Base-by-base conservation (phyloP, 345 rosid species). In the Kandelia obovata region DNA sequence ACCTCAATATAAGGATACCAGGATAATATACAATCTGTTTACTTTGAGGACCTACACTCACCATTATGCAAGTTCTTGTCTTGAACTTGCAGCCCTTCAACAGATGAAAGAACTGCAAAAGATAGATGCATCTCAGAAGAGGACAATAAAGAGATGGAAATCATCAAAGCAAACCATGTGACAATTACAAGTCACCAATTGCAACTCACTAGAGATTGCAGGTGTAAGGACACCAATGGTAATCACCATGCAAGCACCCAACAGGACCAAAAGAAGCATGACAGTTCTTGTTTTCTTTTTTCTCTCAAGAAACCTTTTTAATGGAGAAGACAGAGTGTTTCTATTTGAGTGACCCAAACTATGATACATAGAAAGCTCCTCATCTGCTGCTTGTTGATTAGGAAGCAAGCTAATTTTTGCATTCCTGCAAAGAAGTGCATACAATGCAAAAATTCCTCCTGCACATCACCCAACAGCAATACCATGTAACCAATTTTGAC, bases 371-470 rank as follows among this genome's bases (percentile, higher is more conserved):
- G 98, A 87, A 71, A 92, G 85, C 80, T 92, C 99, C 83, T 92
- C 98, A 64, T 95, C 99, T 2, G 91, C 92, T 2, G 92, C 88
- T 78, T 95, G 99, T 69, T 87, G 87, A 77, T 92, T 95, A 10
- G 96, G 98, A 78, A 90, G 94, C 87, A 95, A 82, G 63, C 91
- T 78, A 70, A 92, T 75, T 69, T 87, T 92, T 13, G 89, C 92
- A 51, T 88, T 89, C 74, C 98, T 79, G 39, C 97, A 92, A 64
- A 92, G 90, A 64, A 92, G 85, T 37, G 98, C 84, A 63, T 95
- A 95, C 75, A 95, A 71, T 63, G 98, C 87, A 71, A 95, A 86
- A 72, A 84, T 80, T 63, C 99, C 97, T 62, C 99, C 99, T 95
- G 84, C 77, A 79, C 76, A 82, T 21, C 55, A 68, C 66, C 69